phyloP scores from a whole-genome alignment of 345 rosid species.

The Eucalyptus tenuipes region DNA sequence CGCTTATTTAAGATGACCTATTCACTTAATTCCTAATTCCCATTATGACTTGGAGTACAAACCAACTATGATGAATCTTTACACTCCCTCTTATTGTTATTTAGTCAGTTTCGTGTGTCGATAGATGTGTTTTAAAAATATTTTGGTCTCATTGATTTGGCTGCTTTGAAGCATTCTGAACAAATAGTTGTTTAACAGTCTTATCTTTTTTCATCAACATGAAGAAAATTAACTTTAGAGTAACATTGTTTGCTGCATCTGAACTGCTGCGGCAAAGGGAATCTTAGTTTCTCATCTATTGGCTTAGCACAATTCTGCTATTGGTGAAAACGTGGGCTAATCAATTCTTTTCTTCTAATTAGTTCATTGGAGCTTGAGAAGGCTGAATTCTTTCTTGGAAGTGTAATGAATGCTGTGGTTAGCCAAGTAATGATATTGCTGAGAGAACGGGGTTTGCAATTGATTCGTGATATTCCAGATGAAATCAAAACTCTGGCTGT shows the following conservation, averaged over 20 bases:
- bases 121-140: not conserved
- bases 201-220: not conserved
- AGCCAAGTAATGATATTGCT: conserved; percentile 85
- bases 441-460: conserved; percentile 70
- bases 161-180: not conserved
- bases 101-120: not conserved
- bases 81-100: not conserved
- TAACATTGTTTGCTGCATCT: not conserved
- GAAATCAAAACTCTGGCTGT: conserved; percentile 72
- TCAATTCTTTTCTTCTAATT: not conserved
- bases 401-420: conserved; percentile 85
- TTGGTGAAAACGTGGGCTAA: not conserved
- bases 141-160: not conserved
- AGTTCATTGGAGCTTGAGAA: conserved; percentile 78
- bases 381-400: conserved; percentile 69
- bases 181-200: not conserved
- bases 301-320: not conserved
- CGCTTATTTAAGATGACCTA: not conserved
- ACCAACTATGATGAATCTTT: not conserved
- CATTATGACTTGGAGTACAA: not conserved
- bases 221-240: not conserved
- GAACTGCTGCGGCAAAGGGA: not conserved
- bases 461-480: conserved; percentile 93
- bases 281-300: not conserved
- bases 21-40: not conserved